Base-by-base conservation (phyloP, 73 alveolate genomes). In the Paramecium pentaurelia region DNA sequence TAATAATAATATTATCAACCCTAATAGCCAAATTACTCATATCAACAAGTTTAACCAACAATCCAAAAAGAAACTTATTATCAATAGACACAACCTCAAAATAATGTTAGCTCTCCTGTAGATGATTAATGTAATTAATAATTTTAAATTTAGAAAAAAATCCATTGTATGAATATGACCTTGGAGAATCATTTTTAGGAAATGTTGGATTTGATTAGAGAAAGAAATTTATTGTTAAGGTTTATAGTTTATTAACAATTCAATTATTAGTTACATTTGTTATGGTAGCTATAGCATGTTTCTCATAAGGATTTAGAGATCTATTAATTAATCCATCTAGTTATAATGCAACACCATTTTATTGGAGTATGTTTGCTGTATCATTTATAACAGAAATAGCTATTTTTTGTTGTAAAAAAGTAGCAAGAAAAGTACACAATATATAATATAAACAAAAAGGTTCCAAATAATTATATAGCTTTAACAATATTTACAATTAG, bases 381-480 rank as follows among this genome's bases (percentile, higher is more conserved):
- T 44, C 91, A 18, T 18, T 80, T 45, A 10, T 80, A 5, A 80
- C 91, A 16, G 91, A 80, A 80, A 44, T 80, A 14, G 91, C 91
- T 36, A 80, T 80, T 4, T 80, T 80, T 64, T 80, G 91, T 14
- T 80, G 1, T 49, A 80, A 80, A 47, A 49, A 49, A 80, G 75
- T 80, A 47, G 91, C 91, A 22, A 80, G 75, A 49, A 80, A 75
- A 37, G 88, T 75, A 75, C 30, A 30, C 68, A 54, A 54, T 54
- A 54, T 54, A 54, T 16, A 54, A 75, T 75, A 34, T 38, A 16
- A 36, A 32, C 9, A 18, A 10, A 3, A 8, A 80, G 91, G 71
- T 47, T 80, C 91, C 91, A 7, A 42, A 80, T 44, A 80, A 80
- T 49, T 80, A 42, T 47, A 80, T 80, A 20, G 91, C 91, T 45